Evolutionary conservation across 768 basidiomycete genomes (phyloP), one percentile per base, ranked within the genome.

Genomic region (Mycena maculata): DNA sequence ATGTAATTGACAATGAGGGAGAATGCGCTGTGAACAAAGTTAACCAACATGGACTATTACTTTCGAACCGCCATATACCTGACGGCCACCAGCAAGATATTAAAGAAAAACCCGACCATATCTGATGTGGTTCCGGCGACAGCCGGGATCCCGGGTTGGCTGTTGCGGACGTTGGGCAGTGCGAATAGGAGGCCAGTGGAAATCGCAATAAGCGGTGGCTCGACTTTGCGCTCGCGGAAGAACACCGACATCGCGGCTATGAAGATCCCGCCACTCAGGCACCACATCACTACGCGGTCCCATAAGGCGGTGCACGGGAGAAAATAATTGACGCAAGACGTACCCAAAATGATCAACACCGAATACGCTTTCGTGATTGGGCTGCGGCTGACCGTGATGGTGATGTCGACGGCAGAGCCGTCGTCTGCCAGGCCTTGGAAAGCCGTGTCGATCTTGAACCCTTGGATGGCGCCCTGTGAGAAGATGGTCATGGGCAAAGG

Each of bases 81-180:
- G 11, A 41, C 18, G 22, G 64, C 56, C 11, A 65, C 64, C 10
- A 65, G 48, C 48, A 65, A 18, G 23, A 65, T 6, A 16, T 65
- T 65, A 22, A 28, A 65, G 48, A 57, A 65, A 27, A 57, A 52
- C 13, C 55, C 49, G 2, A 65, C 44, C 64, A 58, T 65, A 23
- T 65, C 64, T 10, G 56, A 59, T 4, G 47, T 60, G 10, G 56
- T 68, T 1, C 67, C 67, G 1, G 67, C 62, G 12, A 50, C 45
- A 16, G 38, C 9, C 2, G 67, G 67, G 22, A 65, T 63, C 4
- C 67, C 62, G 4, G 67, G 67, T 42, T 68, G 67, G 31, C 62
- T 63, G 48, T 63, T 63, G 5, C 67, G 62, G 4, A 68, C 60
- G 27, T 68, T 68, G 18, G 67, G 67, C 10, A 68, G 30, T 3